Base-by-base conservation (phyloP, 768 basidiomycete species). In the Tylopilus sp. region DNA sequence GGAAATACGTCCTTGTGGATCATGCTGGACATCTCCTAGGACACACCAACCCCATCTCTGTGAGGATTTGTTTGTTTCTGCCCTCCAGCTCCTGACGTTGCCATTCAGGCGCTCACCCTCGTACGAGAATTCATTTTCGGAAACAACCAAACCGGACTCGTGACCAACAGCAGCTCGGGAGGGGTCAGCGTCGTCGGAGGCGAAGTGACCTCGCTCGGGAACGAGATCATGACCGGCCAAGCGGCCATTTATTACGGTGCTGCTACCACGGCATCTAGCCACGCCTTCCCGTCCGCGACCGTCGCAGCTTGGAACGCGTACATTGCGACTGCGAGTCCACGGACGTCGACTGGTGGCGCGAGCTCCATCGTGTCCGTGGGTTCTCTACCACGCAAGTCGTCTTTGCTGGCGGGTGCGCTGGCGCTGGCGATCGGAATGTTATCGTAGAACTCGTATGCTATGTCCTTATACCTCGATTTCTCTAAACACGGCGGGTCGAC, bases 71-170 rank as follows among this genome's bases (percentile, higher is more conserved):
- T 40, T 52, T 6, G 58, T 59, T 52, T 17, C 12, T 36, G 3
- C 14, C 12, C n/a, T 17, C 3, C 40, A 5, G 16, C 5, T n/a
- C 25, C 48, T 53, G 22, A 63, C 22, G 2, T 3, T 3, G 1
- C 12, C 0, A 1, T 38, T 50, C 28, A 89, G 87, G 84, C 82
- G 1, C 75, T 78, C 60, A 76, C 76, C 6, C 81, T 89, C 61
- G 61, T 78, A 11, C 78, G 82, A 22, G 84, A 89, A 57, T 88
- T 87, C 58, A 73, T 89, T 34, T 69, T 89, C n/a, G 86, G 87
- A 3, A 72, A 68, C 51, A 85, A 86, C 63, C 54, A 70, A 37
- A 83, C 81, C 1, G 87, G 86, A 0, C 71, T 80, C 8, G 81
- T 87, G 33, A 71, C 64, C 17, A 69, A 63, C 10, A 63, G 58